Evolutionary conservation across 2,329 filamentous ascomycete genomes (phyloP).

Genomic region (Aspergillus felis): DNA sequence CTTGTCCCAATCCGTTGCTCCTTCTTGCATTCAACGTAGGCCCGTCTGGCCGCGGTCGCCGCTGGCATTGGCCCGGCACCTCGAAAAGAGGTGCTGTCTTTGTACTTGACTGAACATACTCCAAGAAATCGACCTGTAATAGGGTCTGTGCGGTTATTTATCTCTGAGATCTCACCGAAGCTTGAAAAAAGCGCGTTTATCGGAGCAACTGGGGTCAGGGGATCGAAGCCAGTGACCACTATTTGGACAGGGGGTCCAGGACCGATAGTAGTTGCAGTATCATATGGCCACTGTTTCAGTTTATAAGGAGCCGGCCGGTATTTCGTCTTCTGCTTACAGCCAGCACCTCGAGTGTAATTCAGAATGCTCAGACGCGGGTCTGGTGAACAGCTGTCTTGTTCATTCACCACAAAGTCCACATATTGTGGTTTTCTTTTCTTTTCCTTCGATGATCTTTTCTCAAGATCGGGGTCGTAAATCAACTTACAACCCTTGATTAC

Average conservation of each 20-base stretch:
- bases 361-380: conserved; percentile 75
- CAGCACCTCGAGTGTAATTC: conserved; percentile 59
- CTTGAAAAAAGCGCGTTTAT: conserved; percentile 39
- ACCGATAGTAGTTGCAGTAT: conserved; percentile 77
- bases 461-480: conserved; percentile 61
- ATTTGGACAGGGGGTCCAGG: conserved; percentile 87
- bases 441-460: conserved; percentile 55
- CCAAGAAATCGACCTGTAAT: conserved; percentile 91
- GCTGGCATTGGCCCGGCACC: conserved; percentile 59
- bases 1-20: conserved; percentile 75
- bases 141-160: conserved; percentile 92
- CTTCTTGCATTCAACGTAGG: conserved; percentile 68
- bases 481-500: conserved; percentile 56
- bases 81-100: conserved; percentile 60
- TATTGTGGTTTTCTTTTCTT: conserved; percentile 53
- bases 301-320: conserved; percentile 72
- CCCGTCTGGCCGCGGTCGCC: conserved; percentile 74
- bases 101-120: conserved; percentile 86
- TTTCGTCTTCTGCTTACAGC: conserved; percentile 65
- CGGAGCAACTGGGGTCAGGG: conserved; percentile 66
- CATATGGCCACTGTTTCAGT: conserved; percentile 75
- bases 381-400: conserved; percentile 59
- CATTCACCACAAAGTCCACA: conserved; percentile 51
- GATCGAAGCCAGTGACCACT: conserved; percentile 94
- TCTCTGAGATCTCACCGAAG: conserved; percentile 70